These are phyloP conservation scores for Steccherinum ochraceum DNA, from an alignment of 768 basidiomycete genomes.

Conservation along the genomic window DNA sequence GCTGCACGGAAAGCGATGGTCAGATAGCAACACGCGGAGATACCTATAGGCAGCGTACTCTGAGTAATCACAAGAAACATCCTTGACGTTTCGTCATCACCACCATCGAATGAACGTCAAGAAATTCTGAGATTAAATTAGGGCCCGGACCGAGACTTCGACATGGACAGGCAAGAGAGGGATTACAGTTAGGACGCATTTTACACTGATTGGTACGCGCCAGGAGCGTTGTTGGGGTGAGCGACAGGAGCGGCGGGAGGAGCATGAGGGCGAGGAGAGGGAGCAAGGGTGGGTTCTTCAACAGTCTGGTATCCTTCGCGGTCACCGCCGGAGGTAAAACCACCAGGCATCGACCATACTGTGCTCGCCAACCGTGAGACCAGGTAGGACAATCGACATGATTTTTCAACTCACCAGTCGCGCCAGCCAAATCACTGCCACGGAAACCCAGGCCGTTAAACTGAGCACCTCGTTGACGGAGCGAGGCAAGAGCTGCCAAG, in stretches of 20 bases:
- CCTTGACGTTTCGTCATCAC: too few relatives aligned
- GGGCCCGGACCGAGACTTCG: neutral
- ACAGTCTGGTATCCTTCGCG: conserved; percentile 32
- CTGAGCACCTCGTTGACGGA: conserved; percentile 29
- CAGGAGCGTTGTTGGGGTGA: conserved; percentile 19
- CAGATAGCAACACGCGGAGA: too few relatives aligned
- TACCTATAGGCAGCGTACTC: too few relatives aligned
- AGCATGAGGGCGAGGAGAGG: conserved; percentile 18
- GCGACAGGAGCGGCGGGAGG: conserved; percentile 15
- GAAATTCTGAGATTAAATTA: too few relatives aligned
- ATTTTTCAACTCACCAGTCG: conserved; percentile 23
- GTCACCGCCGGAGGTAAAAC: conserved; percentile 27
- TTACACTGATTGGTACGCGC: conserved; percentile 28
- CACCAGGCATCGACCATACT: conserved; percentile 43
- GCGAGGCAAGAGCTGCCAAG: conserved; percentile 25
- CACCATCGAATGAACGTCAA: too few relatives aligned
- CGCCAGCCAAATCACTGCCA: conserved; percentile 26
- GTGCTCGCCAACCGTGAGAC: neutral
- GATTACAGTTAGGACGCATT: neutral
- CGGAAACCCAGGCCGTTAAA: conserved; percentile 27
- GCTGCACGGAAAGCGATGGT: too few relatives aligned
- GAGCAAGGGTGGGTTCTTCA: conserved; percentile 21
- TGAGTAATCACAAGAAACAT: too few relatives aligned
- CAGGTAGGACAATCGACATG: neutral
- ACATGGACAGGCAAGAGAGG: neutral